Evolutionary conservation across 495 filamentous ascomycete species (phyloP).

Genomic region (Aspergillus haitiensis): DNA sequence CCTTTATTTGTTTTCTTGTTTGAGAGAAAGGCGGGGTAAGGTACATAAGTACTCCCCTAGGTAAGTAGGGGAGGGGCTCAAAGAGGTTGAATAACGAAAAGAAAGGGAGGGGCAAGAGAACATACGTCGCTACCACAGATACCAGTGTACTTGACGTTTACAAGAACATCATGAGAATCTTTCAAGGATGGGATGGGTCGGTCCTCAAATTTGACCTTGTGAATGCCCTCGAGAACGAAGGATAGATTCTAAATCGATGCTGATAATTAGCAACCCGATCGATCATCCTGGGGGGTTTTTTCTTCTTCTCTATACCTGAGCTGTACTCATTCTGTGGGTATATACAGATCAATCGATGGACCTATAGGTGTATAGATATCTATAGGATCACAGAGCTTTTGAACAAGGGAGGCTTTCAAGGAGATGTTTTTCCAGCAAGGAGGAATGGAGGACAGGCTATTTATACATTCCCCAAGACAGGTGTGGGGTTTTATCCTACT

Average conservation of each 20-base stretch:
- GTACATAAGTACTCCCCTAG: no score
- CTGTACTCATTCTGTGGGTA: neutral
- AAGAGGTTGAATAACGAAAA: no score
- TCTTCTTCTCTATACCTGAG: neutral
- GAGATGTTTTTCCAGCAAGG: no score
- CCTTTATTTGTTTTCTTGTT: neutral
- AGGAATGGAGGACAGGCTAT: neutral
- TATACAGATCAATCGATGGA: neutral
- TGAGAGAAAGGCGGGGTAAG: no score
- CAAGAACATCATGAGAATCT: conserved; percentile 70
- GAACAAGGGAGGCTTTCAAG: no score
- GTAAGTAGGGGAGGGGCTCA: no score
- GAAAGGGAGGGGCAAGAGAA: conserved; percentile 7
- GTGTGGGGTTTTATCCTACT: neutral
- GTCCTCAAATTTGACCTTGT: conserved; percentile 72
- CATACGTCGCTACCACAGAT: conserved; percentile 86
- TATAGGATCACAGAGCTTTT: no score
- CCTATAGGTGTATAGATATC: no score
- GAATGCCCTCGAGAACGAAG: conserved; percentile 75
- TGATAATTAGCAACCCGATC: neutral
- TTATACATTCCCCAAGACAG: neutral
- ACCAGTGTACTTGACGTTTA: conserved; percentile 82
- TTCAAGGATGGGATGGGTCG: conserved; percentile 69
- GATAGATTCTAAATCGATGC: conserved; percentile 69
- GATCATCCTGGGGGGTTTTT: neutral